These are phyloP conservation scores for Ascochyta fabae DNA, from an alignment of 2,329 filamentous ascomycete species.

Conservation along the genomic window DNA sequence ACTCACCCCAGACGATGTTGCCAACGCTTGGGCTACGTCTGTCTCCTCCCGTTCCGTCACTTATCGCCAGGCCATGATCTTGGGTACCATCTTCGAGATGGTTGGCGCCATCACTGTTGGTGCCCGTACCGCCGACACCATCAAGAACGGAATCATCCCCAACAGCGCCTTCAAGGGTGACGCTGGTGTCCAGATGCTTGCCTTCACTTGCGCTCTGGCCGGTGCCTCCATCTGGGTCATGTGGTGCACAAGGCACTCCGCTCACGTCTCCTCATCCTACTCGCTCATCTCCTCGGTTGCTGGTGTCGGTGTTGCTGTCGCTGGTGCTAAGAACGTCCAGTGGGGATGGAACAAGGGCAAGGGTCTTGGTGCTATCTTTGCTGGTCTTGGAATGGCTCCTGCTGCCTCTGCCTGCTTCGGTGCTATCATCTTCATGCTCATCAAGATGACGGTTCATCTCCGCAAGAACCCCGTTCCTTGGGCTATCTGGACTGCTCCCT, in stretches of 20 bases:
- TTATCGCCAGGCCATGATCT: constrained; percentile 66
- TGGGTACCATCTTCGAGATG: constrained; percentile 57
- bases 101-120: constrained; percentile 54
- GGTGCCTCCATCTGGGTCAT: constrained; percentile 76
- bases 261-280: constrained; percentile 67
- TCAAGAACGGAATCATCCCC: constrained; percentile 73
- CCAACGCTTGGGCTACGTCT: constrained; percentile 81
- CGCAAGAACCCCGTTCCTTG: constrained; percentile 74
- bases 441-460: constrained; percentile 74
- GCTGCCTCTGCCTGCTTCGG: constrained; percentile 69
- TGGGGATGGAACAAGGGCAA: constrained; percentile 69
- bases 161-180: constrained; percentile 54
- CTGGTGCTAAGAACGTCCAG: constrained; percentile 61
- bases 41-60: constrained; percentile 80
- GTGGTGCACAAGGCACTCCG: constrained; percentile 78
- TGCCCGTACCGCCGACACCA: constrained; percentile 70
- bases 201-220: constrained; percentile 65
- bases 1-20: constrained; percentile 71
- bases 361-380: constrained; percentile 68
- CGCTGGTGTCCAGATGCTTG: constrained; percentile 59
- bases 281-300: constrained; percentile 58
- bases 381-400: constrained; percentile 74
- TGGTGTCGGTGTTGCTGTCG: constrained; percentile 60
- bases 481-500: constrained; percentile 75
- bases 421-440: constrained; percentile 73